phyloP scores from a whole-genome alignment of 169 alveolate genomes.

The Eimeria sp. region DNA sequence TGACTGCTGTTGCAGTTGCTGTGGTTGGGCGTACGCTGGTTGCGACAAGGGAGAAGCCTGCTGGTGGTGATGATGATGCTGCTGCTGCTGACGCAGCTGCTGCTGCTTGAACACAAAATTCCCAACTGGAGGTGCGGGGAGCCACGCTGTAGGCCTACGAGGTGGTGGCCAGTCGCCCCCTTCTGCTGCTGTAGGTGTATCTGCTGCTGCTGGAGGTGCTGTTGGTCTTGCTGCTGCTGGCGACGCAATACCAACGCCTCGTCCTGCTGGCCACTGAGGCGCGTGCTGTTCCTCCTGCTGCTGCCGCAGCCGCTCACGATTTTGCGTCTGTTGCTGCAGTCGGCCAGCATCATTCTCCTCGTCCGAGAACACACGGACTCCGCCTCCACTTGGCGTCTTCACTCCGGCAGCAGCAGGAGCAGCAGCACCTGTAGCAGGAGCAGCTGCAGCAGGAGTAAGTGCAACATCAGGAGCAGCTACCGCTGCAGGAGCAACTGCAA shows the following conservation, averaged over 20 bases:
- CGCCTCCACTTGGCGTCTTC: neutral
- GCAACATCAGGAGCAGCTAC: neutral
- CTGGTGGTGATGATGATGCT: neutral
- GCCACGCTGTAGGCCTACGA: conserved; percentile 29
- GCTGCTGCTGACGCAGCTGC: conserved; percentile 52
- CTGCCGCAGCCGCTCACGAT: neutral
- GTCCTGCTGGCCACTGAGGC: conserved; percentile 27
- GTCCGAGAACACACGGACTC: neutral
- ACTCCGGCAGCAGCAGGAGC: neutral
- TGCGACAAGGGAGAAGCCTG: neutral
- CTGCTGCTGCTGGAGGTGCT: conserved; percentile 26
- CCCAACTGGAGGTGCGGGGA: conserved; percentile 11
- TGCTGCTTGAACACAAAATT: conserved; percentile 1
- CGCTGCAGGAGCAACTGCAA: neutral
- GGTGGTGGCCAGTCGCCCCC: conserved; percentile 27
- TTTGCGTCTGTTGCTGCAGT: neutral
- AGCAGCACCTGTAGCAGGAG: neutral
- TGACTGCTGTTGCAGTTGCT: conserved; percentile 36
- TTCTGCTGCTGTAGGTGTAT: conserved; percentile 8
- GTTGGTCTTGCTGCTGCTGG: neutral
- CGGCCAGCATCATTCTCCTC: neutral
- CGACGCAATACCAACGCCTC: neutral
- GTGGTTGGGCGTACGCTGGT: neutral
- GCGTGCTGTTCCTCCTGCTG: conserved; percentile 34
- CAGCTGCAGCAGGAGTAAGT: neutral